phyloP scores from a whole-genome alignment of 768 basidiomycete species.

The Tricholoma bakamatsutake region DNA sequence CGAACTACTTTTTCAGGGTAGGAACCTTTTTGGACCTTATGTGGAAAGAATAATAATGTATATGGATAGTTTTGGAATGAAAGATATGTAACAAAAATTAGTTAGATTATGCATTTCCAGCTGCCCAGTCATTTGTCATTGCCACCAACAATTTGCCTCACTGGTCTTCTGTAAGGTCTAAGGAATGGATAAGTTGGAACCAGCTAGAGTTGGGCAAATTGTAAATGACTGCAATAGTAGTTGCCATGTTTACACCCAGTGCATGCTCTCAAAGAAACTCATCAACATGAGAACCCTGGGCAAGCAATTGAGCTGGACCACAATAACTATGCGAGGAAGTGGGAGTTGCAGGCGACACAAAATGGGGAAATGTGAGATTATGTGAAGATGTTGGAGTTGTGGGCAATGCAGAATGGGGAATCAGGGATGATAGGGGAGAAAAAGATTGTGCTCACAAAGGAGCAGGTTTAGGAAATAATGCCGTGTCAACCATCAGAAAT shows the following conservation, averaged over 20 bases:
- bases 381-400: too few species aligned
- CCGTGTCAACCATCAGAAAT: neutral
- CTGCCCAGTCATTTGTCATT: neutral
- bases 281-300: neutral
- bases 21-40: neutral
- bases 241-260: neutral
- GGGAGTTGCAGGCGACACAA: too few species aligned
- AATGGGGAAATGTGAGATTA: too few species aligned
- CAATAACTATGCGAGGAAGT: too few species aligned
- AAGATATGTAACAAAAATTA: neutral
- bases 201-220: neutral
- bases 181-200: neutral
- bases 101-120: too few species aligned
- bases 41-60: neutral
- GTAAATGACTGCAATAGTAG: neutral
- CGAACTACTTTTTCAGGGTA: neutral
- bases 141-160: neutral
- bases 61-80: neutral
- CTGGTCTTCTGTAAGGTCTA: neutral
- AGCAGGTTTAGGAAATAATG: too few species aligned
- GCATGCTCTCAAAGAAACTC: neutral
- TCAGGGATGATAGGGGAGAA: too few species aligned
- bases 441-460: too few species aligned
- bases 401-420: too few species aligned
- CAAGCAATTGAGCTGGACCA: too few species aligned